Evolutionary conservation across 805 yeast genomes (phyloP), one percentile per base, ranked within the genome.

Genomic region (Hanseniaspora clermontiae): DNA sequence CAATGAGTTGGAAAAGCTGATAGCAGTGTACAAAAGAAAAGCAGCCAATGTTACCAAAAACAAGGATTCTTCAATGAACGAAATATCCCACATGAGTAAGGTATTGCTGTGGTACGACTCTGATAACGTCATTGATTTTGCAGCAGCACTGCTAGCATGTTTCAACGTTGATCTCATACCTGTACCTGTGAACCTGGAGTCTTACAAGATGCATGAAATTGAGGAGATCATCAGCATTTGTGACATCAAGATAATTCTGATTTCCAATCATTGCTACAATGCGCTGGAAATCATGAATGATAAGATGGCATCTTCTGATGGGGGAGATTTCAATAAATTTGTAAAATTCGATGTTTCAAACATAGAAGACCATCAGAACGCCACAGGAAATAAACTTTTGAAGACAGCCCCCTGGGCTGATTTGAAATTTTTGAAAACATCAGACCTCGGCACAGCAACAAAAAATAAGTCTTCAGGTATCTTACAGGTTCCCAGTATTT

Each of bases 111-210:
- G 95, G 61, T 93, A 89, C 66, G 88, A 86, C 62, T 88, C 84
- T 58, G 77, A 77, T 34, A 97, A 93, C 67, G 81, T 87, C 2
- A 77, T 86, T 12, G 97, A 93, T 60, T 91, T 90, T 66, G 78
- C 87, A 0, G 79, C 86, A 1, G 95, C 97, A 0, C 68, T 93
- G 20, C 78, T 88, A 66, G 98, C 96, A 7, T 90, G 97, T 65
- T 87, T 91, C 61, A 72, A 91, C 57, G 95, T 97, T 1, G 96
- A 95, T 1, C 84, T 88, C 48, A 90, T 93, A 2, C 97, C 97
- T 0, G 91, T 93, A 5, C 98, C 98, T 0, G 81, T 93, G 43
- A 86, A 86, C 55, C 82, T 88, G 58, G 85, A 82, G 55, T 77
- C 81, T 31, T 83, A 84, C 36, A 61, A 68, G 4, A 70, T 82